Base-by-base conservation (phyloP, 163 green algal genomes). In the Chlorella variabilis region DNA sequence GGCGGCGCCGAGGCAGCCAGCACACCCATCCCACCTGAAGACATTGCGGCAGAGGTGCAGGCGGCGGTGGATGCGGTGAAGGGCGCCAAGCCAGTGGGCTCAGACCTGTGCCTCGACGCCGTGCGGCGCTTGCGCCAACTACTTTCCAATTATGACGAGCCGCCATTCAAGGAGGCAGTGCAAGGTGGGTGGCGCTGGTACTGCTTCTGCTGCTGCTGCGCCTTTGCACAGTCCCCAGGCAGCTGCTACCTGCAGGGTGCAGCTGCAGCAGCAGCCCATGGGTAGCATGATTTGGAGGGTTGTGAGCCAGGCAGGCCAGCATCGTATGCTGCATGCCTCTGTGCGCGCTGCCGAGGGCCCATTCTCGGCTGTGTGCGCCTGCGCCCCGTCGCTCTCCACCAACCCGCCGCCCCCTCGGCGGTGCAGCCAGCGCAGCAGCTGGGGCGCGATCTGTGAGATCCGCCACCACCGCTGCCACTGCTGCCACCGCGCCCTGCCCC, bases 71-170 rank as follows among this genome's bases (percentile, higher is more conserved):
- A 80, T 31, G 56, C 42, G 7, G 58, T 87, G 48, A 69, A 71
- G 56, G 49, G 31, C 1, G 66, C 77, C 66, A 83, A 83, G 45
- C 82, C 77, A 4, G 41, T 88, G 2, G 85, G 85, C 27, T 78
- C 70, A 0, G 42, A 65, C 0, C 17, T 66, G 4, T 83, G 81
- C 38, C 49, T 89, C 21, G 68, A 86, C 11, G 77, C 83, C 8
- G 51, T 87, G 39, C 63, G 80, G 7, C 29, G 49, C 21, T 54
- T 89, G 58, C 85, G 85, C 17, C 63, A 75, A 29, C 45, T 80
- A 56, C 76, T 89, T 27, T 83, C 70, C n/a, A 86, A 75, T 23
- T 75, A 75, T 33, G 68, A 81, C 9, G 56, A 69, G 23, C 63
- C 65, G 63, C 62, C 75, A 6, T 62, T 81, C 39, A 81, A 80